Percentiles rank a stretch among this genome's conserved stretches.
phyloP scores from a whole-genome alignment of 2,329 filamentous ascomycete genomes.

The Calonectria honghensis region DNA sequence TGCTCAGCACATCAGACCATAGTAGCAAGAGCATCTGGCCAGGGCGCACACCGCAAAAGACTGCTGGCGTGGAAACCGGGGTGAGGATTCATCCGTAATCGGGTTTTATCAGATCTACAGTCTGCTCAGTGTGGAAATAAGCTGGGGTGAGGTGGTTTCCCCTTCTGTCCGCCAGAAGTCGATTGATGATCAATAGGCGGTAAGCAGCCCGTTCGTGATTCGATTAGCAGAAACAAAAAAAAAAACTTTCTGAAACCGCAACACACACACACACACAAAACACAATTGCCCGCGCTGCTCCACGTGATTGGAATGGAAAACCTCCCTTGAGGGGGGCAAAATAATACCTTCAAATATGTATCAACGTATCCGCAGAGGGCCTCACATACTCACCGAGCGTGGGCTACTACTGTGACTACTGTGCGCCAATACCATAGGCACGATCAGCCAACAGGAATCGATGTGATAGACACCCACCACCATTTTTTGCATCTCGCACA shows the following conservation, averaged over 20 bases:
- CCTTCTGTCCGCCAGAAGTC: neutral
- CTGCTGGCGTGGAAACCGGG: slow-evolving; percentile 39
- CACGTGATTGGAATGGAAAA: neutral
- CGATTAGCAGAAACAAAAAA: neutral
- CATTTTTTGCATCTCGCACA: slow-evolving; percentile 6
- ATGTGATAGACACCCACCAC: slow-evolving; percentile 15
- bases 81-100: slow-evolving; percentile 10
- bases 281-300: too few species aligned
- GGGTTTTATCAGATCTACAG: slow-evolving; percentile 23
- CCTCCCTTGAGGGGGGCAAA: neutral
- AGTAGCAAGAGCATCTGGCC: slow-evolving; percentile 43
- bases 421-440: neutral
- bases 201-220: neutral
- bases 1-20: slow-evolving; percentile 46
- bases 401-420: neutral
- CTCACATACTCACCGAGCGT: neutral
- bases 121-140: slow-evolving; percentile 30
- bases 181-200: neutral
- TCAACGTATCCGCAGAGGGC: neutral
- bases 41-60: slow-evolving; percentile 35
- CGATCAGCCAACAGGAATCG: neutral
- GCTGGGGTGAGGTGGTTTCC: slow-evolving; percentile 23
- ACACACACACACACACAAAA: neutral
- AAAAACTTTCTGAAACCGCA: neutral
- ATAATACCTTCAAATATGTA: neutral